Evolutionary conservation across 2,329 filamentous ascomycete species (phyloP), one percentile per base, ranked within the genome.

Genomic region (Arthrocladium fulminans): DNA sequence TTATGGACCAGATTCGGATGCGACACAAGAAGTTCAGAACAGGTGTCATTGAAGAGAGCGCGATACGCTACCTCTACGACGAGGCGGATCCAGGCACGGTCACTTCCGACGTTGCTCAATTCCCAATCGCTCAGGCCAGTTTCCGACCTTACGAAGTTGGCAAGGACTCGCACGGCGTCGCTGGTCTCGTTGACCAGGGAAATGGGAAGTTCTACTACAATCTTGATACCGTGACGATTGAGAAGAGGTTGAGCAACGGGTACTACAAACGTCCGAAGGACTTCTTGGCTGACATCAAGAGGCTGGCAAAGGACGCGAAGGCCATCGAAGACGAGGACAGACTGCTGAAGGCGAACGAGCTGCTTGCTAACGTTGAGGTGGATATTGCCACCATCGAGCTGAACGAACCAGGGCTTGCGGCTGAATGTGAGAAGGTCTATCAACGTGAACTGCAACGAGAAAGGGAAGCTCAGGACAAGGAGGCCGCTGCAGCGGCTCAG

Each of bases 1-100:
- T 97, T 57, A 96, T 98, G 88, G 90, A 98, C 57, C 88, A 96
- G 67, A 87, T 98, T 62, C 92, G 94, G 65, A 75, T 76, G 53
- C 88, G 85, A 63, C 94, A 95, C 69, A 86, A 84, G 63, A 88
- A 88, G 57, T 97, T 97, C 68, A 79, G 88, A 52, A 80, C 81
- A 48, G 83, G 87, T 1, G 79, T 87, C 35, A 83, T 98, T 52
- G 80, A 86, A 1, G 81, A 86, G 45, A 66, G 68, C 9, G 77
- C 82, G 54, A 88, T 94, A 51, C 75, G 81, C 17, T 95, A 97
- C 63, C 73, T 97, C 1, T 86, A 87, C 60, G 81, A 88, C 23
- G 90, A 97, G 63, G 77, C 82, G 30, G 82, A 95, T 56, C 87
- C 88, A 8, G 79, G 74, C 23, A 67, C 76, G 44, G 67, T 83